These are phyloP conservation scores for Pythium aquatile DNA, from an alignment of 352 stramenopile genomes.

Conservation along the genomic window DNA sequence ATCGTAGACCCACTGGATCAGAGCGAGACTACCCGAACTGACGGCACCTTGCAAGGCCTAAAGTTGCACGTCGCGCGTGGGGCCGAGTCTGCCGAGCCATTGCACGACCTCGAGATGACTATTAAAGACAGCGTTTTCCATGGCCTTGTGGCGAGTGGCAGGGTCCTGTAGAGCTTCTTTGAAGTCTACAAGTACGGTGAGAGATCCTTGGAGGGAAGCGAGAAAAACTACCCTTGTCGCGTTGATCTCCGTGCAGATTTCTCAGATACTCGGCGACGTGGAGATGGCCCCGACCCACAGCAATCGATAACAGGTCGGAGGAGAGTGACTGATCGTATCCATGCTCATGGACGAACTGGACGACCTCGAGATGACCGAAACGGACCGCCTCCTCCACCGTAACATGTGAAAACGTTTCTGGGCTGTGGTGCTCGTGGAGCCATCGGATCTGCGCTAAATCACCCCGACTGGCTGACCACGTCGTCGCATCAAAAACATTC, in stretches of 20 bases:
- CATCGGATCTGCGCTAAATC: conserved; percentile 9
- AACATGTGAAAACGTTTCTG: background rate
- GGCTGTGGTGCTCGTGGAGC: background rate
- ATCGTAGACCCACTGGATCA: too few relatives aligned
- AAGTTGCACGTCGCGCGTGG: too few relatives aligned
- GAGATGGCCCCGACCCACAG: conserved; percentile 10
- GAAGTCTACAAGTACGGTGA: conserved; percentile 9
- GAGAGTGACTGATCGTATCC: background rate
- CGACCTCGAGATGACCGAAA: conserved; percentile 3
- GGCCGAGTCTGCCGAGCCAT: too few relatives aligned
- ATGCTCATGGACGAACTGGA: conserved; percentile 8
- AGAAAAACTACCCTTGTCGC: conserved; percentile 5
- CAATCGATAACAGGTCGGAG: conserved; percentile 1
- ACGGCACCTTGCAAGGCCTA: too few relatives aligned
- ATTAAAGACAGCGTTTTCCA: too few relatives aligned
- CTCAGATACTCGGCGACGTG: conserved; percentile 12
- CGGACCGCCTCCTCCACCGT: background rate
- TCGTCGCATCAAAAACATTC: background rate
- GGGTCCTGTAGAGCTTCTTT: background rate
- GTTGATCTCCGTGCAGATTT: background rate
- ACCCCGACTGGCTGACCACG: background rate
- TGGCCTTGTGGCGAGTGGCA: too few relatives aligned
- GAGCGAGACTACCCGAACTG: too few relatives aligned
- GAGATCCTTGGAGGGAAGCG: background rate
- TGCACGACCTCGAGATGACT: too few relatives aligned